Percentiles rank a stretch among this genome's conserved stretches.
Conservation (phyloP, 352 stramenopile genomes). For the Phytophthora brassicae region DNA sequence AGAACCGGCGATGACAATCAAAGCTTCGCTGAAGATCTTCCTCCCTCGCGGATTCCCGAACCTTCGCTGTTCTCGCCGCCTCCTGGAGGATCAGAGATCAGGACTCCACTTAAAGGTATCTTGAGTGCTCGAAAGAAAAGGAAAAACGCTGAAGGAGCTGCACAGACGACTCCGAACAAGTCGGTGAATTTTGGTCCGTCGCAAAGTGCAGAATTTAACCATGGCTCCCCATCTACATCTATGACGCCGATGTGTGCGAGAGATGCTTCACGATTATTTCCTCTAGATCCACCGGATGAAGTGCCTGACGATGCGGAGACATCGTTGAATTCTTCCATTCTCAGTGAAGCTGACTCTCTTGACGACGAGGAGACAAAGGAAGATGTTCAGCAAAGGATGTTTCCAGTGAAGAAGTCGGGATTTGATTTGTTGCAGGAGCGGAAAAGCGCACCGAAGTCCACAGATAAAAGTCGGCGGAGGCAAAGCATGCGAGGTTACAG, state of each 20-base stretch:
- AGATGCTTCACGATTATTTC: constrained; percentile 65
- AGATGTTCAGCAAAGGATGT: neutral
- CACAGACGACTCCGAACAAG: constrained; percentile 72
- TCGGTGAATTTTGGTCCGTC: constrained; percentile 84
- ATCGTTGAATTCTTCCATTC: constrained; percentile 80
- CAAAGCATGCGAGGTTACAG: constrained; percentile 77
- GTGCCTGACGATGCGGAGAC: constrained; percentile 80
- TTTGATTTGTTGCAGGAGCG: constrained; percentile 33
- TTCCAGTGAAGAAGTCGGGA: constrained; percentile 23
- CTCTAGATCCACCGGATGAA: constrained; percentile 52
- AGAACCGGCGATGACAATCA: constrained; percentile 1
- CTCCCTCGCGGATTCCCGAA: constrained; percentile 8
- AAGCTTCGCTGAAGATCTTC: constrained; percentile 2
- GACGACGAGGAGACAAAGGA: constrained; percentile 48
- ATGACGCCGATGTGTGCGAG: constrained; percentile 82
- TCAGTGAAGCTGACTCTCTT: constrained; percentile 71
- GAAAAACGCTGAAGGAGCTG: constrained; percentile 5
- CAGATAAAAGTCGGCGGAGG: constrained; percentile 43
- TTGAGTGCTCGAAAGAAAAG: constrained; percentile 71
- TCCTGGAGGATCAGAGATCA: constrained; percentile 17
- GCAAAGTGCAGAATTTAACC: constrained; percentile 78
- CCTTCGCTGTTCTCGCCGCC: constrained; percentile 29
- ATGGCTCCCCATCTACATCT: constrained; percentile 78
- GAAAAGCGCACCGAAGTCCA: constrained; percentile 27
- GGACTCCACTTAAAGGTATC: constrained; percentile 71